phyloP scores from a whole-genome alignment of 2,329 filamentous ascomycete genomes.

The Curvularia spicifera region DNA sequence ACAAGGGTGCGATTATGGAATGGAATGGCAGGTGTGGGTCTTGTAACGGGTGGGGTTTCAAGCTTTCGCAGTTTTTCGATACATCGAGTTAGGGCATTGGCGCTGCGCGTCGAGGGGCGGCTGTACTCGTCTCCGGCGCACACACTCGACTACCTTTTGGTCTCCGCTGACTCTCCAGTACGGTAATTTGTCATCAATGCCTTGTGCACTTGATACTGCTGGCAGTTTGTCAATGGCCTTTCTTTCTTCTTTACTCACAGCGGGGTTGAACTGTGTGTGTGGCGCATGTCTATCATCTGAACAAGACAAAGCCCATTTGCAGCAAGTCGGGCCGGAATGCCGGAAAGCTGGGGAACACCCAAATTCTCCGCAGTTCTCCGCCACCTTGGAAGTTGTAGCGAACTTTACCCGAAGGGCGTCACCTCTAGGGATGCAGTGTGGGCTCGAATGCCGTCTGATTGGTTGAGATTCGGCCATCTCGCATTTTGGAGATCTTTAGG shows the following conservation, averaged over 20 bases:
- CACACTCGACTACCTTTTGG: neutral
- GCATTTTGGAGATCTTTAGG: neutral
- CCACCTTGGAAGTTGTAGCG: neutral
- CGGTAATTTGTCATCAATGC: neutral
- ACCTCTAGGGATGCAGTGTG: neutral
- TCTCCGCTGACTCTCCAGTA: neutral
- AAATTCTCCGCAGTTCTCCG: neutral
- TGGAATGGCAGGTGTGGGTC: neutral
- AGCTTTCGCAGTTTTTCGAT: slow-evolving; percentile 22
- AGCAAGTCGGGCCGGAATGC: neutral
- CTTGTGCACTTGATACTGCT: neutral
- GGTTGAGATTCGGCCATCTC: neutral
- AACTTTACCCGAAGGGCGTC: neutral
- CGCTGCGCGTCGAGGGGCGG: neutral
- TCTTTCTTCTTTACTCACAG: neutral
- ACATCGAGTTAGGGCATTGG: slow-evolving; percentile 11
- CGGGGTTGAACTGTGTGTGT: neutral
- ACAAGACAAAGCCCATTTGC: neutral
- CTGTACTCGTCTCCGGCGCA: neutral
- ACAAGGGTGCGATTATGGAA: neutral
- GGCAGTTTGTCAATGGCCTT: neutral
- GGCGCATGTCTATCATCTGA: neutral
- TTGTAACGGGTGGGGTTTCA: slow-evolving; percentile 11
- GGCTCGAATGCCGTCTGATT: neutral
- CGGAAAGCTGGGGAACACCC: neutral